Evolutionary conservation across 2,329 filamentous ascomycete genomes (phyloP).

Genomic region (Penicillium sclerotiorum): DNA sequence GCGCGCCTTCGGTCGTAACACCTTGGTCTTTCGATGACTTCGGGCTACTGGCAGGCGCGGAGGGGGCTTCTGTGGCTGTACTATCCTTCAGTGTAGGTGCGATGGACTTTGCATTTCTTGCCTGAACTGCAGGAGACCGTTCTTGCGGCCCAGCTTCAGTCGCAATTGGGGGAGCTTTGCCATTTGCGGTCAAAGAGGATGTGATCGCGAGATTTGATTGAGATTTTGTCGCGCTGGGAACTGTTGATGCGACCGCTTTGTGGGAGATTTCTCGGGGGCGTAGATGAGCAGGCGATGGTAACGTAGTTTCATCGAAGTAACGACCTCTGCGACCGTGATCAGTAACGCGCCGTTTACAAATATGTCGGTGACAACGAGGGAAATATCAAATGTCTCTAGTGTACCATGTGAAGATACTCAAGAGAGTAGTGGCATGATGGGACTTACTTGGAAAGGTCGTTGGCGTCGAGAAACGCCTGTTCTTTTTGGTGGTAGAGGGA

Average conservation of each 20-base stretch:
- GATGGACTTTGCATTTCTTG: slow-evolving; percentile 9
- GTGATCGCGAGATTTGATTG: slow-evolving; percentile 39
- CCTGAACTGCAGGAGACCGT: slow-evolving; percentile 2
- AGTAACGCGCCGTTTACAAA: slow-evolving; percentile 17
- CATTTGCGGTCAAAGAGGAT: slow-evolving; percentile 21
- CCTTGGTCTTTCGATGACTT: slow-evolving; percentile 15
- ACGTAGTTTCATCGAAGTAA: slow-evolving; percentile 59
- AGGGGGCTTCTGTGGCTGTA: slow-evolving; percentile 6
- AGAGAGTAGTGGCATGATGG: slow-evolving; percentile 14
- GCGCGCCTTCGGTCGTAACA: slow-evolving; percentile 32
- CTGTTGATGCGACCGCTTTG: slow-evolving; percentile 34
- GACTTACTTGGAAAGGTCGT: slow-evolving; percentile 61
- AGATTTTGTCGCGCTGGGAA: slow-evolving; percentile 30
- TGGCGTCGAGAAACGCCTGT: slow-evolving; percentile 58
- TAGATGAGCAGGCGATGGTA: slow-evolving; percentile 45
- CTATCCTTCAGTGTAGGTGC: slow-evolving; percentile 12
- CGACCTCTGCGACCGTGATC: slow-evolving; percentile 51
- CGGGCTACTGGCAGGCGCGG: slow-evolving; percentile 12
- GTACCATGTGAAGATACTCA: neutral
- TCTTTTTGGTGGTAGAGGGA: slow-evolving; percentile 54
- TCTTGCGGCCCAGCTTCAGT: slow-evolving; percentile 10
- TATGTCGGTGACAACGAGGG: neutral
- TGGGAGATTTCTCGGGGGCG: slow-evolving; percentile 25
- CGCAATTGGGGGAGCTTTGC: slow-evolving; percentile 12
- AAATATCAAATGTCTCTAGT: neutral